A percentile compares a stretch with the other conserved stretches of the same genome.
Evolutionary conservation across 495 filamentous ascomycete species (phyloP).

Genomic region (Neurospora sp.): DNA sequence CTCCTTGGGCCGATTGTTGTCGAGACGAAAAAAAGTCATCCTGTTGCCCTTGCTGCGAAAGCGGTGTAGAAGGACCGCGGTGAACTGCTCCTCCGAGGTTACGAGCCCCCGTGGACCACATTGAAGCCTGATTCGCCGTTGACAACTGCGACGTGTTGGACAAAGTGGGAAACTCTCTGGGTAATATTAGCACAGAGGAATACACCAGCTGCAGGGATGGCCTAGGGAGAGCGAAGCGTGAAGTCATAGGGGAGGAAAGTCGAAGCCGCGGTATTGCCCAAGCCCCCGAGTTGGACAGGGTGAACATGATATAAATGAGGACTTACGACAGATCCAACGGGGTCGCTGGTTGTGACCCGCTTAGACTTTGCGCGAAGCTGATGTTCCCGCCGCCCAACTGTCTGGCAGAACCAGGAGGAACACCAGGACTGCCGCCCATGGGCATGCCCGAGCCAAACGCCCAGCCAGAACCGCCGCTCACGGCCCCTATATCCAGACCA

Average conservation of each 20-base stretch:
- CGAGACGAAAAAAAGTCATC: slow-evolving; percentile 51
- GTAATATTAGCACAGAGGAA: not conserved
- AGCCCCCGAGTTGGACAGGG: not conserved
- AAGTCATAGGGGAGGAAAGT: not conserved
- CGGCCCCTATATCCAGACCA: slow-evolving; percentile 26
- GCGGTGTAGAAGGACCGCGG: slow-evolving; percentile 50
- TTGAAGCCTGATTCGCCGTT: slow-evolving; percentile 27
- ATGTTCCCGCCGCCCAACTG: slow-evolving; percentile 53
- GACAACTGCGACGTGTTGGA: slow-evolving; percentile 59
- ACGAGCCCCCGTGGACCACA: slow-evolving; percentile 52
- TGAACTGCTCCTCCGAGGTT: slow-evolving; percentile 48
- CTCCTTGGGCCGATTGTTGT: slow-evolving; percentile 47
- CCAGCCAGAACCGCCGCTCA: slow-evolving; percentile 62
- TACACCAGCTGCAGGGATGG: not conserved
- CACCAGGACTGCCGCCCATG: slow-evolving; percentile 56
- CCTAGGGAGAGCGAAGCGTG: not conserved
- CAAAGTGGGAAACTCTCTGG: slow-evolving; percentile 75
- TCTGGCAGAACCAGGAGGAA: slow-evolving; percentile 29
- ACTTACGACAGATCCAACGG: slow-evolving; percentile 78
- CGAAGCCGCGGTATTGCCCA: not conserved
- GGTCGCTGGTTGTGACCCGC: slow-evolving; percentile 62
- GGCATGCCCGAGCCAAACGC: slow-evolving; percentile 57
- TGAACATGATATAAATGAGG: not conserved
- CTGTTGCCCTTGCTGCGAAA: slow-evolving; percentile 45
- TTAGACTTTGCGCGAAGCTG: slow-evolving; percentile 78